Percentiles rank a stretch among this genome's conserved stretches.
These are phyloP conservation scores for Syncephalastrum contaminatum DNA, from an alignment of 371 early-diverging fungal species.

Conservation along the genomic window DNA sequence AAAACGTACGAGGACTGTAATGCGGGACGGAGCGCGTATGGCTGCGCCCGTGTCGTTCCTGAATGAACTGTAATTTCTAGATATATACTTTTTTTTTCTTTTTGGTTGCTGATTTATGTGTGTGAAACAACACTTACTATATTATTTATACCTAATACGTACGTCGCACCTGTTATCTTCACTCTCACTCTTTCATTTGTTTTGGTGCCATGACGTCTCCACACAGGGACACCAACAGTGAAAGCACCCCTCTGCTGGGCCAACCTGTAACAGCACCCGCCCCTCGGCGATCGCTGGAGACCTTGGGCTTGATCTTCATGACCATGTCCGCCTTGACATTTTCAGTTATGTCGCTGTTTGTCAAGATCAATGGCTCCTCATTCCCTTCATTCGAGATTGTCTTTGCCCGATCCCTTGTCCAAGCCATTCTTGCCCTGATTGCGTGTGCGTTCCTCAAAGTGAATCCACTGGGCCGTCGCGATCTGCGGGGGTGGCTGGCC, in stretches of 20 bases:
- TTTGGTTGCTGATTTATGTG: too few species aligned
- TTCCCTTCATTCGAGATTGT: slow-evolving; percentile 72
- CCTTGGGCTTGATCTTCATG: slow-evolving; percentile 46
- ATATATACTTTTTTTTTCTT: too few species aligned
- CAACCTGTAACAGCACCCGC: too few species aligned
- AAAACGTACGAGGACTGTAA: slow-evolving; percentile 29
- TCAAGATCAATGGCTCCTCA: slow-evolving; percentile 53
- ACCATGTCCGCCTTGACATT: slow-evolving; percentile 69
- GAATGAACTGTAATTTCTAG: slow-evolving; percentile 7
- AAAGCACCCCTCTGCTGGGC: too few species aligned
- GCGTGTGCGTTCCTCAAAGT: slow-evolving; percentile 49
- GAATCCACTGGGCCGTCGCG: slow-evolving; percentile 57
- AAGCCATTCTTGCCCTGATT: slow-evolving; percentile 54
- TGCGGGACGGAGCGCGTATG: slow-evolving; percentile 24
- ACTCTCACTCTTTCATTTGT: too few species aligned
- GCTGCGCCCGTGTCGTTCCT: slow-evolving; percentile 34
- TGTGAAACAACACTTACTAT: too few species aligned
- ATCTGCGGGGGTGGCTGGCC: slow-evolving; percentile 52
- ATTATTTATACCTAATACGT: too few species aligned
- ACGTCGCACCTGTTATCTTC: too few species aligned
- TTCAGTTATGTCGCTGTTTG: slow-evolving; percentile 65
- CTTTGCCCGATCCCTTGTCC: slow-evolving; percentile 65
- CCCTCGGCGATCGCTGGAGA: slow-evolving; percentile 8
- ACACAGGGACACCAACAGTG: too few species aligned
- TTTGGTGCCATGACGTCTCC: too few species aligned